phyloP scores from a whole-genome alignment of 1,139 yeast genomes.

The Candida sanyaensis region DNA sequence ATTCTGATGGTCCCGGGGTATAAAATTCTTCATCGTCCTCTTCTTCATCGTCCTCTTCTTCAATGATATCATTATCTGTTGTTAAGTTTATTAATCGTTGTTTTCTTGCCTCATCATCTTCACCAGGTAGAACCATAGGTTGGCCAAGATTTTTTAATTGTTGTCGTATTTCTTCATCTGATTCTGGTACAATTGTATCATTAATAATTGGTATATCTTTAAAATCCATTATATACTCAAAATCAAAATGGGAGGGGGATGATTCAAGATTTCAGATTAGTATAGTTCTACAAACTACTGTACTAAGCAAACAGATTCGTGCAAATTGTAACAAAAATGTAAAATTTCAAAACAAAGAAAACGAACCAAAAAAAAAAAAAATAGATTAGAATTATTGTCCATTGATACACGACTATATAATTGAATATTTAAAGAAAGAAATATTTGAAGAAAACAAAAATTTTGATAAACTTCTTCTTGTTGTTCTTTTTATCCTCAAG shows the following conservation, averaged over 20 bases:
- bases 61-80: conserved; percentile 16
- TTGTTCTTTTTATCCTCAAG: too few species aligned
- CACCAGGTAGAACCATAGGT: conserved; percentile 63
- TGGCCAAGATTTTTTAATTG: conserved; percentile 53
- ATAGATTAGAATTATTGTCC: not conserved
- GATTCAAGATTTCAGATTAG: too few species aligned
- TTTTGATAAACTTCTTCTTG: too few species aligned
- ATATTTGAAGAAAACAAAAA: too few species aligned
- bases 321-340: too few species aligned
- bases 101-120: conserved; percentile 62
- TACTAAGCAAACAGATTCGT: too few species aligned
- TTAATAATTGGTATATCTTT: conserved; percentile 27
- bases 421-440: too few species aligned
- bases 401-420: not conserved
- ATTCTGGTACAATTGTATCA: conserved; percentile 53
- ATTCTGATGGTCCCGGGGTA: conserved; percentile 71
- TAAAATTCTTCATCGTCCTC: conserved; percentile 67
- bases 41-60: conserved; percentile 23
- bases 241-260: too few species aligned
- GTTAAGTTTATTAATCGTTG: conserved; percentile 44
- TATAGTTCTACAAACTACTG: too few species aligned
- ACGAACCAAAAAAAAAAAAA: too few species aligned
- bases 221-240: conserved; percentile 17
- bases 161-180: conserved; percentile 59
- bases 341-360: not conserved